Evolutionary conservation across 106 monocot species (phyloP).

Genomic region (Allium fistulosum): DNA sequence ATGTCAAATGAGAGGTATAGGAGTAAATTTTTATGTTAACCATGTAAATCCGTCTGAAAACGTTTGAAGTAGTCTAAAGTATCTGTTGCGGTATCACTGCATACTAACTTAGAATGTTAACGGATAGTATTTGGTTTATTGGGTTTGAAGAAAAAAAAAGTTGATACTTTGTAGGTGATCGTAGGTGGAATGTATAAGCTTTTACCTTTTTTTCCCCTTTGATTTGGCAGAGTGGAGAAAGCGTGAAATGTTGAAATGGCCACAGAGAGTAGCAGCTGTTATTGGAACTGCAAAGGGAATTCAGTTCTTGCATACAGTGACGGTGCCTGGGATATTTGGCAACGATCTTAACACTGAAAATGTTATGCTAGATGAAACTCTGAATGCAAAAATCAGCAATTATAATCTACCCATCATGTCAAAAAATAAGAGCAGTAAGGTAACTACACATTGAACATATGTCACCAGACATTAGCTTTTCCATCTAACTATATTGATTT

Average conservation of each 20-base stretch:
- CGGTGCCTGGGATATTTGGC: conserved; percentile 52
- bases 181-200: too few species aligned
- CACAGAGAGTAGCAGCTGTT: conserved; percentile 68
- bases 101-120: too few species aligned
- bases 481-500: neutral
- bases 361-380: conserved; percentile 74
- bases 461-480: neutral
- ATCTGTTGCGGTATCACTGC: too few species aligned
- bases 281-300: conserved; percentile 81
- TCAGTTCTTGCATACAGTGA: conserved; percentile 76
- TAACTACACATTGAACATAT: neutral
- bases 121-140: too few species aligned
- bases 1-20: too few species aligned
- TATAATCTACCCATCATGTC: conserved; percentile 65
- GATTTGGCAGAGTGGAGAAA: conserved; percentile 64
- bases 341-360: conserved; percentile 70
- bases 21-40: too few species aligned
- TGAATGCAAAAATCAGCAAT: conserved; percentile 77
- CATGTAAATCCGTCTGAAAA: too few species aligned
- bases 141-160: too few species aligned
- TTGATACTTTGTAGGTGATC: too few species aligned
- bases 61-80: too few species aligned
- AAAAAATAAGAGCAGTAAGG: conserved; percentile 62
- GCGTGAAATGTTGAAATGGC: conserved; percentile 93
- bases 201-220: too few species aligned